Conservation (phyloP, 176 grass and related monocot genomes). For the Aegilops sharonensis region DNA sequence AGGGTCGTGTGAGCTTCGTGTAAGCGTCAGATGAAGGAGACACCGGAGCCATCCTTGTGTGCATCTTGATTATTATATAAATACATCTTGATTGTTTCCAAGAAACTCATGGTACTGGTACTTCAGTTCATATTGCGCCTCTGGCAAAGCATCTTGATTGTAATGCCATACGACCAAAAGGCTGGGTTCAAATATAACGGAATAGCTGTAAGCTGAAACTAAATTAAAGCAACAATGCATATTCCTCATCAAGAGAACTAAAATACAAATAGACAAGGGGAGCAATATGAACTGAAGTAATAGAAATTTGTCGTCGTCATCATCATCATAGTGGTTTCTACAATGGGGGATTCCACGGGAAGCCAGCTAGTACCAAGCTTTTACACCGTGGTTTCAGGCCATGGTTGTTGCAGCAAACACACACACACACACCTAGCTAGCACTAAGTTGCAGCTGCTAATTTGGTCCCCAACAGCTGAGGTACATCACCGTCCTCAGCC, state of each 20-base stretch:
- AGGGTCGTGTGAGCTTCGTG: too few species aligned
- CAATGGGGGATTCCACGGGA: neutral
- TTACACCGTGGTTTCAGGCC: neutral
- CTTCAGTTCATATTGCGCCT: too few species aligned
- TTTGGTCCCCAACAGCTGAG: slow-evolving; percentile 62
- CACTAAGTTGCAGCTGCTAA: neutral
- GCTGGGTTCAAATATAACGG: too few species aligned
- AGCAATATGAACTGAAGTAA: neutral
- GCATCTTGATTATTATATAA: too few species aligned
- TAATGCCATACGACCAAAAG: too few species aligned
- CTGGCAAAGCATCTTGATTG: too few species aligned
- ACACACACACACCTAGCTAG: neutral
- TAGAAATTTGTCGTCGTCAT: neutral
- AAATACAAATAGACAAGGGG: neutral
- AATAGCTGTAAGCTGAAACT: neutral
- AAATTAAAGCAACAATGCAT: neutral
- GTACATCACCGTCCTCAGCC: slow-evolving; percentile 60
- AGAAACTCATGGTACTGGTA: too few species aligned
- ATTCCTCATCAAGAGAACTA: neutral
- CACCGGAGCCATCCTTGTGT: too few species aligned
- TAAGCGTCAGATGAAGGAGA: too few species aligned
- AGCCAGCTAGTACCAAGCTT: too few species aligned
- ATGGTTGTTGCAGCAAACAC: neutral
- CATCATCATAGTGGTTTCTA: neutral
- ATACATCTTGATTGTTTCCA: too few species aligned